phyloP scores from a whole-genome alignment of 2,329 filamentous ascomycete genomes.

The Orbilia oligospora region DNA sequence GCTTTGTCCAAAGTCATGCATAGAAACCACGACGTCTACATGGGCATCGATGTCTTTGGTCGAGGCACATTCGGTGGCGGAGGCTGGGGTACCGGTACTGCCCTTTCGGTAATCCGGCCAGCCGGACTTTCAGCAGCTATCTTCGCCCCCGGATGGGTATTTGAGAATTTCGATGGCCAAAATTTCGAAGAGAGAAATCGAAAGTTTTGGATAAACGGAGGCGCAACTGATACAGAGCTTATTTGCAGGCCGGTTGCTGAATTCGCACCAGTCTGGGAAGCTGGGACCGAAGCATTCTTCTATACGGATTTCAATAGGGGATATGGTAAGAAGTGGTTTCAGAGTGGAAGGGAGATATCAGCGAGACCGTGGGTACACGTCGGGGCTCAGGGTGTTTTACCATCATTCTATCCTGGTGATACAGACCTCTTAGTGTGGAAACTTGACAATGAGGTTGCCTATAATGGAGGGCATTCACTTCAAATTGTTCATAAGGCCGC shows the following conservation, averaged over 20 bases:
- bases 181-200: conserved; percentile 62
- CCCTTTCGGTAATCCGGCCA: conserved; percentile 66
- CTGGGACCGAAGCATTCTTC: conserved; percentile 62
- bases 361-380: conserved; percentile 62
- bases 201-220: conserved; percentile 63
- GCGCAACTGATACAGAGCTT: conserved; percentile 34
- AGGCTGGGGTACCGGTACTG: conserved; percentile 63
- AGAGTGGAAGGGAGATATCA: conserved; percentile 62
- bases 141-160: conserved; percentile 70
- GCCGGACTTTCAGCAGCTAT: conserved; percentile 67
- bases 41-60: conserved; percentile 70
- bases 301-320: conserved; percentile 64
- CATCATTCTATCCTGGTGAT: conserved; percentile 58
- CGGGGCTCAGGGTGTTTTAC: conserved; percentile 63
- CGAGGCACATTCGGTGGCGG: conserved; percentile 66
- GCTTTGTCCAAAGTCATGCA: conserved; percentile 62
- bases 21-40: conserved; percentile 65
- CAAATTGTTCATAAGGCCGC: conserved; percentile 33
- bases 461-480: conserved; percentile 62
- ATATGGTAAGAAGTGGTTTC: conserved; percentile 62
- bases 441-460: conserved; percentile 59
- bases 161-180: conserved; percentile 67
- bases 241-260: conserved; percentile 61
- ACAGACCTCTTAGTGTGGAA: conserved; percentile 61
- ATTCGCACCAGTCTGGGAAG: conserved; percentile 55